Evolutionary conservation across 2,329 filamentous ascomycete genomes (phyloP), one percentile per base, ranked within the genome.

Genomic region (Aspergillus costaricaensis): DNA sequence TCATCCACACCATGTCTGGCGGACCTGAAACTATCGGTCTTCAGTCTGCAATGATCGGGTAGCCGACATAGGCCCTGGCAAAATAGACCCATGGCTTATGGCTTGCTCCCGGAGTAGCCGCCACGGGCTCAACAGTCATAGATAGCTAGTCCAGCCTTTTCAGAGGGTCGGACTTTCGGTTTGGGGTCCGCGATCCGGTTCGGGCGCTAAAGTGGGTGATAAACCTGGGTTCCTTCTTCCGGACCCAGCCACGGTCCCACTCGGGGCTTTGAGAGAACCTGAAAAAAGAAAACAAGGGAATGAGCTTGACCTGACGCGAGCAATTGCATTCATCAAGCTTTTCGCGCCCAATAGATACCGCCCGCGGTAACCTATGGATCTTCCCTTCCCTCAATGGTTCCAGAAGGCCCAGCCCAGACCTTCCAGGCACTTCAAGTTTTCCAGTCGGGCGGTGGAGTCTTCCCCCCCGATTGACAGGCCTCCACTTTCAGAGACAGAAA

Each of bases 201-300:
- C 65, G 64, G 65, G 63, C 63, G 57, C 65, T 66, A 67, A 36
- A 61, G 55, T 61, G n/a, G 41, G 44, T 52, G 48, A 48, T 23
- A 44, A 58, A 39, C 19, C 19, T 21, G 25, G 19, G 38, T 30
- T 55, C 52, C 23, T 44, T 27, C 41, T 55, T 43, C 52, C 52
- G 51, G 51, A 55, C 52, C 52, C 52, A 55, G 52, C 38, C 23
- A 55, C 51, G 53, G 63, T 55, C 57, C 64, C 62, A 65, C 60
- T 57, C 50, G 49, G 53, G 47, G 23, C 51, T 64, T 62, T 66
- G 60, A 55, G 23, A 27, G 10, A 14, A 36, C 12, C 32, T 36
- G 32, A 50, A 38, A 59, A 52, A 36, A 49, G 36, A 56, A 53
- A 54, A 21, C 32, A 44, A 53, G 47, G 27, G 25, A 48, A 49